Evolutionary conservation across 768 basidiomycete genomes (phyloP), one percentile per base, ranked within the genome.

Genomic region (Hericium coralloides): DNA sequence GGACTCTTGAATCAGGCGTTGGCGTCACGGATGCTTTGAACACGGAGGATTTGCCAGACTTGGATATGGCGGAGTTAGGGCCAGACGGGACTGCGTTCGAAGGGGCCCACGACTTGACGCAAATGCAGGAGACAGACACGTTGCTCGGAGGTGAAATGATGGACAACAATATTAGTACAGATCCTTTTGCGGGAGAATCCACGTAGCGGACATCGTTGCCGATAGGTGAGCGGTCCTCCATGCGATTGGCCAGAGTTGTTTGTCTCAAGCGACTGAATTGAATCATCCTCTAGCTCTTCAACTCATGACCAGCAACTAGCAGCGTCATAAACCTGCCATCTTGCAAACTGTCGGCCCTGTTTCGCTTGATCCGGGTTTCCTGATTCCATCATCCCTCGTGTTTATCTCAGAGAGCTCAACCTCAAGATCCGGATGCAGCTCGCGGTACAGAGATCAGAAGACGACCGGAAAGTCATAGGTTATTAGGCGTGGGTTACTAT

Each of bases 11-110:
- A 43, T 69, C 74, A 15, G 74, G 72, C 39, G 72, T 74, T 4
- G 62, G 52, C 20, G 60, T 61, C 22, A 38, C 22, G 1, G 60
- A 53, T 25, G 38, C 63, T 58, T 63, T 52, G 71, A 70, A 18
- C 67, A 66, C 47, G 20, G 64, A 66, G n/a, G 58, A 55, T 45
- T 76, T 72, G 15, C 78, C 80, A 52, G 77, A 74, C 53, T 68
- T 91, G 68, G 84, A 87, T 59, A 82, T 90, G 65, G 74, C 81
- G 17, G 73, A 70, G 22, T 75, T 90, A 38, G 87, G 79, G 14
- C 81, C 87, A 3, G 87, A 87, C 66, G 84, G 81, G 4, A 70
- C 84, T 53, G 72, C 75, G 9, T 77, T 83, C 48, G 85, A 84
- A 60, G 68, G 65, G 7, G 70, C 69, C 15, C 77, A 78, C 57